phyloP scores from a whole-genome alignment of 257 asterid genomes.

The Lycium ferocissimum region DNA sequence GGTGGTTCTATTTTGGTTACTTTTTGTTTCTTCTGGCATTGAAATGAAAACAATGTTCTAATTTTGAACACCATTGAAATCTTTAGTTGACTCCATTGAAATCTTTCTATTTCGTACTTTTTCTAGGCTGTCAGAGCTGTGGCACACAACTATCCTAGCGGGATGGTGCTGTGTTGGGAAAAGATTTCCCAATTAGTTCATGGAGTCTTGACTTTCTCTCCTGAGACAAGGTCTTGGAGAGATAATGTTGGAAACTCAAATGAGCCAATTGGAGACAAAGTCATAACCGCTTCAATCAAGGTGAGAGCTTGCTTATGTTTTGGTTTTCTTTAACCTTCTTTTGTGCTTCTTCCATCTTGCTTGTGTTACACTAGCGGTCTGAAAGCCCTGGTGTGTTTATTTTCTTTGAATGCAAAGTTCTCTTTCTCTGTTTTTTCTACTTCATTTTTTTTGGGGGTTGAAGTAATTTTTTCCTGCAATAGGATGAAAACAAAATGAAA shows the following conservation, averaged over 20 bases:
- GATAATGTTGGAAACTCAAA: conserved; percentile 53
- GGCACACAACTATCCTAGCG: conserved; percentile 90
- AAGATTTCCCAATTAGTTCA: conserved; percentile 60
- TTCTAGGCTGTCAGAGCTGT: conserved; percentile 89
- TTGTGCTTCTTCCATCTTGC: conserved; percentile 7
- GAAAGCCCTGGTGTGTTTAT: not conserved
- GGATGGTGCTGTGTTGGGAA: conserved; percentile 74
- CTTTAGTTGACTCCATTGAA: not conserved
- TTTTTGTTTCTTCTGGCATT: conserved; percentile 5
- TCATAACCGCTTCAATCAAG: conserved; percentile 81
- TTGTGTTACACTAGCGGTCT: not conserved
- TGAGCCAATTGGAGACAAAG: conserved; percentile 72
- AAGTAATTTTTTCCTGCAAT: conserved; percentile 1
- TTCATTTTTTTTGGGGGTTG: not conserved
- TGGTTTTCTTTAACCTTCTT: conserved; percentile 20
- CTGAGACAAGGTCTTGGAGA: conserved; percentile 67
- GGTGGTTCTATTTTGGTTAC: not conserved
- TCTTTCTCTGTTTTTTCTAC: not conserved
- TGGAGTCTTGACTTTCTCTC: conserved; percentile 53
- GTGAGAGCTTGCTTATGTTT: conserved; percentile 44
- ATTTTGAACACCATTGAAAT: not conserved
- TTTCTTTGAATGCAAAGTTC: not conserved
- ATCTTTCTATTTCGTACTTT: conserved; percentile 34
- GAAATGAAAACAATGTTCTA: not conserved
- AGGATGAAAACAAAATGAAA: conserved; percentile 12